Base-by-base conservation (phyloP, 1,284 basidiomycete species). In the Ustilago vetiveriae region DNA sequence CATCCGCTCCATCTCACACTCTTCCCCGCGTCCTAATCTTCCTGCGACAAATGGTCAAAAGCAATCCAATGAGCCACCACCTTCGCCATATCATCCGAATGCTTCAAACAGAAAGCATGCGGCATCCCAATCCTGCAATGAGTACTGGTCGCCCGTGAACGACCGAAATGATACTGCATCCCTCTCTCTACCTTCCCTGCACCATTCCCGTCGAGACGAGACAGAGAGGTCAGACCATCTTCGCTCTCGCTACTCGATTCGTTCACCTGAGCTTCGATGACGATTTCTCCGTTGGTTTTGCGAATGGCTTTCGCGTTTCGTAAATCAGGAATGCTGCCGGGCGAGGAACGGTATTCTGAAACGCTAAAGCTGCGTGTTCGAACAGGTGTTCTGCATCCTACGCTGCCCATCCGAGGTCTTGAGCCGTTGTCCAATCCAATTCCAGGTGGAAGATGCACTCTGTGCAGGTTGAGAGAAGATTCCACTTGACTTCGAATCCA, bases 51-150 rank as follows among this genome's bases (percentile, higher is more conserved):
- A 26, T 69, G 66, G 26, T 72, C 69, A 17, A 39, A 17, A 1
- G 21, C 13, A 29, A 72, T 63, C 69, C 69, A 72, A 35, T 58
- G 35, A 21, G 46, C 40, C 0, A 60, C 46, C 6, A 72, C 23
- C 13, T 46, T 56, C 1, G 63, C 69, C 69, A 72, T 64, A 8
- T 68, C 40, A 17, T 68, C 49, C 17, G 52, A 48, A 33, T 68
- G 45, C 24, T 62, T 36, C 26, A 77, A 24, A n/a, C 67, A 73
- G 39, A 77, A 77, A 2, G 75, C 73, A 48, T 77, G 75, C 2
- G 72, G 69, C 50, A 74, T 70, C 6, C 73, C 75, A 3, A 70
- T 27, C 30, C 47, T 52, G 43, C 75, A 75, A 16, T 75, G 60
- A 6, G 67, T 71, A 16, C 63, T 55, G 0, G 63, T 75, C 19